phyloP scores from a whole-genome alignment of 768 basidiomycete species.

The Rhizopogon vesiculosus region DNA sequence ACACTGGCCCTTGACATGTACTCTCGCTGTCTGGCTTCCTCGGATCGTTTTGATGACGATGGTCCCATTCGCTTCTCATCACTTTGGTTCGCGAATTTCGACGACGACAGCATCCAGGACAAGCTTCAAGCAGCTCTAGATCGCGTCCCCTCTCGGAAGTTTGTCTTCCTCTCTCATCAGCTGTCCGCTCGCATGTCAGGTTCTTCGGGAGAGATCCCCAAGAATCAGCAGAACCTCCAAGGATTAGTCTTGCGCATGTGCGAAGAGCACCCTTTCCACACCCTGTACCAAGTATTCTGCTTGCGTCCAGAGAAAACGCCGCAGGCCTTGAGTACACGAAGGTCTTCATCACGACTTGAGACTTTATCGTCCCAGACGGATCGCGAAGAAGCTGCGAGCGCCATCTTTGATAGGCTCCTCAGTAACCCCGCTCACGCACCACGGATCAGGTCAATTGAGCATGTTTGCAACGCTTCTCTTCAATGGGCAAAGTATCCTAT shows the following conservation, averaged over 20 bases:
- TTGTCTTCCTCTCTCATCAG: slow-evolving; percentile 91
- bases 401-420: slow-evolving; percentile 53
- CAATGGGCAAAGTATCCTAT: slow-evolving; percentile 69
- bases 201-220: slow-evolving; percentile 21
- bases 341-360: slow-evolving; percentile 44
- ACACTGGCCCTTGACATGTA: slow-evolving; percentile 81
- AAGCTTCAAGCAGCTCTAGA: slow-evolving; percentile 42
- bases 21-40: slow-evolving; percentile 63
- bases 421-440: slow-evolving; percentile 32
- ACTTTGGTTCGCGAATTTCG: slow-evolving; percentile 89
- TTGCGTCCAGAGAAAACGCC: slow-evolving; percentile 39
- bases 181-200: slow-evolving; percentile 83
- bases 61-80: slow-evolving; percentile 80
- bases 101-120: slow-evolving; percentile 44
- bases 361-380: slow-evolving; percentile 45
- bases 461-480: slow-evolving; percentile 59
- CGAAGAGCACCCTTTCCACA: slow-evolving; percentile 90
- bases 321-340: slow-evolving; percentile 22
- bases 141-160: slow-evolving; percentile 78
- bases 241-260: slow-evolving; percentile 71
- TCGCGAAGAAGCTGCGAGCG: slow-evolving; percentile 59
- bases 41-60: slow-evolving; percentile 73
- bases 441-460: slow-evolving; percentile 51
- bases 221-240: slow-evolving; percentile 58
- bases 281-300: slow-evolving; percentile 84